Conservation (phyloP, 805 yeast species). For the Saturnispora quitensis region DNA sequence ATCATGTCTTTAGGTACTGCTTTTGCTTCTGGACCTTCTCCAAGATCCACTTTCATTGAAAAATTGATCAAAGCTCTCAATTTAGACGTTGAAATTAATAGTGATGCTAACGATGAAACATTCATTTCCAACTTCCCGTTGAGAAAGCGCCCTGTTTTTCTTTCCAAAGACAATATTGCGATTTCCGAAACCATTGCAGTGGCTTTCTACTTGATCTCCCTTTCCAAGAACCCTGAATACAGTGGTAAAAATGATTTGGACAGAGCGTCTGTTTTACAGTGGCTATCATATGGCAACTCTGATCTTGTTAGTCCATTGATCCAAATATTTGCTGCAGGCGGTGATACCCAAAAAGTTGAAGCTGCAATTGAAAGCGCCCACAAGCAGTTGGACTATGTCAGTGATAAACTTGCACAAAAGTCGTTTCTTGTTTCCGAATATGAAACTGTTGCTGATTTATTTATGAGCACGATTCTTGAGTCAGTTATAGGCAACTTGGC, state of each 20-base stretch:
- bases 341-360: background rate
- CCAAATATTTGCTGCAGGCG: background rate
- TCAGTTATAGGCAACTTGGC: background rate
- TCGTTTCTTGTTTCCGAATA: background rate
- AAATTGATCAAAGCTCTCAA: slow-evolving; percentile 43
- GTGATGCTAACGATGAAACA: slow-evolving; percentile 30
- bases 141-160: slow-evolving; percentile 49
- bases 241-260: slow-evolving; percentile 54
- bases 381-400: background rate
- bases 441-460: slow-evolving; percentile 5
- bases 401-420: background rate
- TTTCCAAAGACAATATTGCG: slow-evolving; percentile 56
- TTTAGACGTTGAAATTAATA: slow-evolving; percentile 42
- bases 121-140: slow-evolving; percentile 50
- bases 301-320: slow-evolving; percentile 42
- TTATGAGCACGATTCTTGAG: background rate
- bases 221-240: slow-evolving; percentile 30
- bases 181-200: slow-evolving; percentile 63
- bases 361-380: background rate
- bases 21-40: slow-evolving; percentile 15
- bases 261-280: slow-evolving; percentile 54
- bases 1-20: slow-evolving; percentile 13
- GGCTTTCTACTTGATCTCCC: slow-evolving; percentile 33
- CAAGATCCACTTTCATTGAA: slow-evolving; percentile 30
- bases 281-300: slow-evolving; percentile 66